These are phyloP conservation scores for Aspergillus sp. DNA, from an alignment of 2,329 filamentous ascomycete genomes.

Conservation along the genomic window DNA sequence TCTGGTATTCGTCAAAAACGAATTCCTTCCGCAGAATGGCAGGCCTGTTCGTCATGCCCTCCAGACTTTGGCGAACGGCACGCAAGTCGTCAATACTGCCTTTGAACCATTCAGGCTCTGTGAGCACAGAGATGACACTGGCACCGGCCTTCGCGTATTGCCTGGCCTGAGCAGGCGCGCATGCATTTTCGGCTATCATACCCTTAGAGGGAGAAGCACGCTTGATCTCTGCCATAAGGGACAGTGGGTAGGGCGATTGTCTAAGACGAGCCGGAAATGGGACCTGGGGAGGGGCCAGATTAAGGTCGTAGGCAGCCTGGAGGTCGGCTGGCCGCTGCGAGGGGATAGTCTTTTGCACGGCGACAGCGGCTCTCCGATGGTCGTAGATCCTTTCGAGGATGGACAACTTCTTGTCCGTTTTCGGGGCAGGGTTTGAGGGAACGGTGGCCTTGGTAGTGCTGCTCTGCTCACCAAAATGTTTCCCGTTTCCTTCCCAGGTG, in stretches of 20 bases:
- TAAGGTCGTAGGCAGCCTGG: conserved; percentile 81
- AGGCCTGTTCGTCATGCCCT: conserved; percentile 87
- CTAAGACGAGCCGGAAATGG: conserved; percentile 77
- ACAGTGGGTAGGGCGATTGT: conserved; percentile 82
- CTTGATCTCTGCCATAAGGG: conserved; percentile 96
- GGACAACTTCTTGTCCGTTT: conserved; percentile 67
- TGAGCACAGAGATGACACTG: conserved; percentile 97
- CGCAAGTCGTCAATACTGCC: conserved; percentile 92
- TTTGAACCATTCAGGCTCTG: conserved; percentile 99
- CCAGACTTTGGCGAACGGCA: conserved; percentile 82
- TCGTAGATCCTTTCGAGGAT: conserved; percentile 91
- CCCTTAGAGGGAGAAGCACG: conserved; percentile 95
- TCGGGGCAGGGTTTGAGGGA: conserved; percentile 27
- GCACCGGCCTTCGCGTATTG: conserved; percentile 92
- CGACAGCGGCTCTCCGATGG: conserved; percentile 73
- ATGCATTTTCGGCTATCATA: conserved; percentile 82
- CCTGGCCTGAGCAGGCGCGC: conserved; percentile 84
- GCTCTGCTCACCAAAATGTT: conserved; percentile 27
- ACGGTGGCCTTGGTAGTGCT: conserved; percentile 20
- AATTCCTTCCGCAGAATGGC: conserved; percentile 95
- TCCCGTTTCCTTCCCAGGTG: conserved; percentile 82
- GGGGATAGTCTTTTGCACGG: conserved; percentile 78
- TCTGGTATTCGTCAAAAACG: conserved; percentile 97
- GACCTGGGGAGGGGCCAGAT: conserved; percentile 80
- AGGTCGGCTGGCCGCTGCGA: conserved; percentile 82